A percentile compares a stretch with the other conserved stretches of the same genome.
Evolutionary conservation across 2,329 filamentous ascomycete species (phyloP).

Genomic region (Botryotinia narcissicola): DNA sequence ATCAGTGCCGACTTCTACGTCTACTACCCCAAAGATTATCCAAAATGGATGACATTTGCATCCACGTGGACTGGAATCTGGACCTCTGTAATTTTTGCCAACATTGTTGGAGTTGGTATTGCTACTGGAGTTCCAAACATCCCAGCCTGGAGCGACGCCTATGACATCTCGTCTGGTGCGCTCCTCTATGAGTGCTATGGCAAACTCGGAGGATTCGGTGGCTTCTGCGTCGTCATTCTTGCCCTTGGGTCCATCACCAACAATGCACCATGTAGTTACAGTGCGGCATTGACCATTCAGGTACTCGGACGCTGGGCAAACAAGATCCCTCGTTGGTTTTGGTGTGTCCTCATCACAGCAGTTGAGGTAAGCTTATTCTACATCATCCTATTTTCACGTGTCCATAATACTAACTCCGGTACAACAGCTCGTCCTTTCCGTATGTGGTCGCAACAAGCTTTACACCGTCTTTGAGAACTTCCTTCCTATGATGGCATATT

Average conservation of each 20-base stretch:
- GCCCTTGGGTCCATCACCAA: conserved; percentile 63
- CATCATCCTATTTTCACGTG: not conserved
- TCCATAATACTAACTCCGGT: not conserved
- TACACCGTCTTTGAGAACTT: conserved; percentile 47
- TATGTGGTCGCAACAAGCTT: conserved; percentile 25
- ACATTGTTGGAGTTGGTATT: conserved; percentile 26
- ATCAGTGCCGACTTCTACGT: conserved; percentile 28
- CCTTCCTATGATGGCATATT: conserved; percentile 56
- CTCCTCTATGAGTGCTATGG: conserved; percentile 43
- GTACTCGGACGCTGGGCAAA: conserved; percentile 58
- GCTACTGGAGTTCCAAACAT: conserved; percentile 24
- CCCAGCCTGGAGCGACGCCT: conserved; percentile 23
- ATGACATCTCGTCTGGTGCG: conserved; percentile 22
- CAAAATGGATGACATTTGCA: conserved; percentile 27
- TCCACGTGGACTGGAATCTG: conserved; percentile 24
- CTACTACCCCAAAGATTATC: conserved; percentile 33
- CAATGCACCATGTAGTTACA: conserved; percentile 62
- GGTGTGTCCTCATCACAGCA: conserved; percentile 25
- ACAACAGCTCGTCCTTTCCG: conserved; percentile 20
- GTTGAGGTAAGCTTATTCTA: conserved; percentile 21
- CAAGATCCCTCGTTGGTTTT: conserved; percentile 58
- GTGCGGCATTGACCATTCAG: conserved; percentile 62
- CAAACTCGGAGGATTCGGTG: conserved; percentile 59
- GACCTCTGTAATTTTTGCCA: conserved; percentile 22
- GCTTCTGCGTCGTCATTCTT: conserved; percentile 62